These are phyloP conservation scores for Debaryomyces sp. DNA, from an alignment of 1,139 yeast species.

Conservation along the genomic window DNA sequence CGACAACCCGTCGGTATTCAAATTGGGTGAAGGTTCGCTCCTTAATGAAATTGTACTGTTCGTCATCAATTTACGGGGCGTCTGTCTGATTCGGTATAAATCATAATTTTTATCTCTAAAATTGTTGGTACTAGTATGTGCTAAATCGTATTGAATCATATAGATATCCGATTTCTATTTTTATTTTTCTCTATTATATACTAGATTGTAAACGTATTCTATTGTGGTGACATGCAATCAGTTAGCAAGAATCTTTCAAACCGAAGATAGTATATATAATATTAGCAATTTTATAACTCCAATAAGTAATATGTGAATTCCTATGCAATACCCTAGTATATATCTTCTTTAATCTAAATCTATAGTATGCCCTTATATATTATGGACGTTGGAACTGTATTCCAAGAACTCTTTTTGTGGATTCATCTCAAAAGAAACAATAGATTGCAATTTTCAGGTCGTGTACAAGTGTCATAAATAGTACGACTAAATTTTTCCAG, in stretches of 20 bases:
- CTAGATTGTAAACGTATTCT: neutral
- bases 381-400: neutral
- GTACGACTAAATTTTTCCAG: neutral
- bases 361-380: neutral
- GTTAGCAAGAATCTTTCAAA: slow-evolving; percentile 1
- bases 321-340: neutral
- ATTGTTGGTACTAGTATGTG: neutral
- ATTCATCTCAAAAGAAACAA: slow-evolving; percentile 3
- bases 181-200: slow-evolving; percentile 1
- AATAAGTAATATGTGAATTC: neutral
- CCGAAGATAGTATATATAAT: neutral
- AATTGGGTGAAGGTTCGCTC: slow-evolving; percentile 3
- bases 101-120: slow-evolving; percentile 4
- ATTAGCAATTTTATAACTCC: neutral
- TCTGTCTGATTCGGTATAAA: neutral
- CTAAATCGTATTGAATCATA: slow-evolving; percentile 7
- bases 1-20: neutral
- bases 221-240: slow-evolving; percentile 2
- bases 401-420: slow-evolving; percentile 2
- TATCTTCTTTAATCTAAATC: neutral
- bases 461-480: slow-evolving; percentile 2
- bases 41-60: neutral
- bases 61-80: neutral
- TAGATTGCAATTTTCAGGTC: slow-evolving; percentile 1
- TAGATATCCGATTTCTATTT: neutral